These are phyloP conservation scores for Stenocarpella maydis DNA, from an alignment of 2,329 filamentous ascomycete genomes.

Conservation along the genomic window DNA sequence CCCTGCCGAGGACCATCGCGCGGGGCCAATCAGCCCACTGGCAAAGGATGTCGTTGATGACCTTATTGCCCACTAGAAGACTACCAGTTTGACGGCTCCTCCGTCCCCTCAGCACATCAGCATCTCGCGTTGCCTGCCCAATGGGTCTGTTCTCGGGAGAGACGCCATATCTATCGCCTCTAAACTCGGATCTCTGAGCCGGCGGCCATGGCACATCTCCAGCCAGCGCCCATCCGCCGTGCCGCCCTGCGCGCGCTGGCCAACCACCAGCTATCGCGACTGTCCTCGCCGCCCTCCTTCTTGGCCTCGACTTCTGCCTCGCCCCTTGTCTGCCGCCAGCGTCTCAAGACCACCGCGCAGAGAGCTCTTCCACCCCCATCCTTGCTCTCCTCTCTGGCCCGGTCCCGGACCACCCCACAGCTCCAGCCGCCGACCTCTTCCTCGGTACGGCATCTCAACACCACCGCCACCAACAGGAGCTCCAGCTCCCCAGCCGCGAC, in stretches of 20 bases:
- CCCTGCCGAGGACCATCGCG: constrained; percentile 8
- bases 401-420: constrained; percentile 1
- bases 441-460: constrained; percentile 27
- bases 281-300: constrained; percentile 23
- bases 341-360: constrained; percentile 40
- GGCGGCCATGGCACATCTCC: constrained; percentile 30
- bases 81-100: too few species aligned
- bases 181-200: constrained; percentile 5
- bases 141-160: neutral
- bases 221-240: constrained; percentile 32
- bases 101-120: too few species aligned
- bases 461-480: constrained; percentile 30
- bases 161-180: neutral
- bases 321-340: constrained; percentile 58
- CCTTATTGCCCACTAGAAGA: constrained; percentile 4
- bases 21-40: constrained; percentile 29
- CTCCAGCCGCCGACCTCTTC: constrained; percentile 5
- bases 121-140: neutral
- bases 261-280: constrained; percentile 27
- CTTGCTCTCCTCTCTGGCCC: constrained; percentile 13
- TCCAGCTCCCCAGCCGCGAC: constrained; percentile 13
- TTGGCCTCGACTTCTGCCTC: constrained; percentile 35
- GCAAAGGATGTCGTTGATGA: constrained; percentile 34
- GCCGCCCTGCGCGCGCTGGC: constrained; percentile 29
- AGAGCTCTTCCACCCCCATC: neutral